Evolutionary conservation across 73 alveolate species (phyloP).

Genomic region (Paramecium sexaurelia): DNA sequence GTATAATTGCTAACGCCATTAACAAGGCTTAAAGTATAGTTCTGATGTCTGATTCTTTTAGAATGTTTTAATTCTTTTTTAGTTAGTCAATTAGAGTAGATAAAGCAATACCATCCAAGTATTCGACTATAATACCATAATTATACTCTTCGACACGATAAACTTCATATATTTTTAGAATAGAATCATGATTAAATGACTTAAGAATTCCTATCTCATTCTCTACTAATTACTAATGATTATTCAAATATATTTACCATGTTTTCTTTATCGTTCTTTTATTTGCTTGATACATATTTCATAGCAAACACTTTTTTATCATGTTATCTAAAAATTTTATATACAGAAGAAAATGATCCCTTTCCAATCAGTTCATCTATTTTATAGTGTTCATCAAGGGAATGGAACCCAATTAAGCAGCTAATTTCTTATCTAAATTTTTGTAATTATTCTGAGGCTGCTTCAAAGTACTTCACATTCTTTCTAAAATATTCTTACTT

Average conservation of each 20-base stretch:
- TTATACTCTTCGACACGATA: slow-evolving; percentile 41
- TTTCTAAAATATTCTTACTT: background rate
- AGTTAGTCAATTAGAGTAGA: slow-evolving; percentile 33
- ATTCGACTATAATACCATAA: slow-evolving; percentile 32
- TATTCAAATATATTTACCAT: background rate
- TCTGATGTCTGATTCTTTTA: background rate
- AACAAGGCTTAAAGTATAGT: background rate
- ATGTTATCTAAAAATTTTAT: background rate
- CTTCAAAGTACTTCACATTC: slow-evolving; percentile 49
- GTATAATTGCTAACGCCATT: slow-evolving; percentile 76
- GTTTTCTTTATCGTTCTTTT: slow-evolving; percentile 25
- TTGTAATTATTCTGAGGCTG: background rate
- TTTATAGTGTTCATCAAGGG: slow-evolving; percentile 40
- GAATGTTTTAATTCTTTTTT: background rate
- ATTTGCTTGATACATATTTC: slow-evolving; percentile 34
- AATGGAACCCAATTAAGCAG: slow-evolving; percentile 12
- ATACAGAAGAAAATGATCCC: slow-evolving; percentile 51
- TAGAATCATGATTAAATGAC: background rate
- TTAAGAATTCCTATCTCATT: slow-evolving; percentile 33
- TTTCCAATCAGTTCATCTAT: slow-evolving; percentile 37
- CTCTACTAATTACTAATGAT: background rate
- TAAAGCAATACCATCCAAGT: background rate
- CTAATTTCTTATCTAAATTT: slow-evolving; percentile 6
- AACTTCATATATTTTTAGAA: slow-evolving; percentile 29
- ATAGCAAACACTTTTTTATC: slow-evolving; percentile 40